Conservation (phyloP, 2,329 filamentous ascomycete genomes). For the Ophiostoma populinum region DNA sequence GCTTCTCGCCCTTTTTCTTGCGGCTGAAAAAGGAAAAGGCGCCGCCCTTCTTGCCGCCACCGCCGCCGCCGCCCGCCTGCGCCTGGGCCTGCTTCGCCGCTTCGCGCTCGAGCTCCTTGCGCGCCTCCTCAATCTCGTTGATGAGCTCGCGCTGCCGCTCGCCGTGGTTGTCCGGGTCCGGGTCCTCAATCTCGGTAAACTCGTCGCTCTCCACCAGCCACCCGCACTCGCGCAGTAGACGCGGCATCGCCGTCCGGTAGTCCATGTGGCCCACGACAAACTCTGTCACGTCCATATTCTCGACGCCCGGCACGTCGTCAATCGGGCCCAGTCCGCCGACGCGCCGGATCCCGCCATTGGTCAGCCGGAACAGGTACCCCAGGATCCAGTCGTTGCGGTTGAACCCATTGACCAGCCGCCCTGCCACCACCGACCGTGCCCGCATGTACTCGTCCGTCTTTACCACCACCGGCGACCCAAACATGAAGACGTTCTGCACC, state of each 20-base stretch:
- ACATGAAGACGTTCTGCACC: constrained; percentile 88
- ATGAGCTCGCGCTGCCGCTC: constrained; percentile 83
- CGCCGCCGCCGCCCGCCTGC: not conserved
- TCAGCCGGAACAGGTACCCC: constrained; percentile 87
- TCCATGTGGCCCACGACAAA: constrained; percentile 89
- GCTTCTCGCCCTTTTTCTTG: constrained; percentile 65
- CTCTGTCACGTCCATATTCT: constrained; percentile 79
- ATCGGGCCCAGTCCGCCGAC: constrained; percentile 71
- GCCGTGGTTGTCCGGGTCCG: constrained; percentile 83
- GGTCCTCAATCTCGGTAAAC: constrained; percentile 92
- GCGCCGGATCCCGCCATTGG: constrained; percentile 75
- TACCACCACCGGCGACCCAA: constrained; percentile 80
- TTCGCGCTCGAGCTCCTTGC: constrained; percentile 69
- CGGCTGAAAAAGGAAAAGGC: constrained; percentile 64
- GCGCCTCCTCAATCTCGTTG: constrained; percentile 87
- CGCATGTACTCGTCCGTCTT: constrained; percentile 79
- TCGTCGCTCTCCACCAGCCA: constrained; percentile 88
- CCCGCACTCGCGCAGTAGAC: constrained; percentile 68
- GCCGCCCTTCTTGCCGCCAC: constrained; percentile 26
- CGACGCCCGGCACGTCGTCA: constrained; percentile 59
- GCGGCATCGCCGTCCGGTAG: constrained; percentile 84
- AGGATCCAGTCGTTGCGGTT: constrained; percentile 95
- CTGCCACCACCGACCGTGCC: constrained; percentile 67
- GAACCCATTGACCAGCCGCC: constrained; percentile 90
- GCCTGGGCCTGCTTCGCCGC: constrained; percentile 60